Evolutionary conservation across 371 early-diverging fungal species (phyloP).

Genomic region (Mucor circinelloides): DNA sequence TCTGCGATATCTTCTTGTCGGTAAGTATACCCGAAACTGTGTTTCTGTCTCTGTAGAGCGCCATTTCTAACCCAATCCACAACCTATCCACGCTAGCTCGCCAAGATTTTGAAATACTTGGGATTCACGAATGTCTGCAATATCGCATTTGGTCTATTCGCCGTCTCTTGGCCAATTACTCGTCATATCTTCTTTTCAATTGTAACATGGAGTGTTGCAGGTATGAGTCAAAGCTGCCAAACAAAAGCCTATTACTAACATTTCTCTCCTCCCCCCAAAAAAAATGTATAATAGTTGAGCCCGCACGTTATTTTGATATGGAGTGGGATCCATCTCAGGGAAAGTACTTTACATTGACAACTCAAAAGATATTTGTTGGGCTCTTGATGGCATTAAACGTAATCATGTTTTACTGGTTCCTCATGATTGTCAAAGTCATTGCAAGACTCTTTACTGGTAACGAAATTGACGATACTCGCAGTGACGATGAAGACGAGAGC

Average conservation of each 20-base stretch:
- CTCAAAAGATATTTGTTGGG: constrained; percentile 47
- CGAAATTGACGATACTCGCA: constrained; percentile 66
- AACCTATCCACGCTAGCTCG: constrained; percentile 32
- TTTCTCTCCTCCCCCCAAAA: no score
- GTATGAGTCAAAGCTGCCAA: constrained; percentile 6
- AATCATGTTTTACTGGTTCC: constrained; percentile 73
- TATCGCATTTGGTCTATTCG: constrained; percentile 71
- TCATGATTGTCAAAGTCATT: constrained; percentile 64
- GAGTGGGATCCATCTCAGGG: constrained; percentile 61
- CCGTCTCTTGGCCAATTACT: constrained; percentile 73
- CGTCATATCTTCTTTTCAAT: constrained; percentile 63
- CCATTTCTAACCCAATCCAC: neutral
- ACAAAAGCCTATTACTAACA: neutral
- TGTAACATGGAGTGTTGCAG: constrained; percentile 50
- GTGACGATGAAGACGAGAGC: constrained; percentile 52
- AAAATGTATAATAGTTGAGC: constrained; percentile 39
- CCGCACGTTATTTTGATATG: constrained; percentile 33
- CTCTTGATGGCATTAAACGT: constrained; percentile 60
- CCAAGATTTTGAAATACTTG: constrained; percentile 76
- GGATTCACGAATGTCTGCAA: constrained; percentile 59
- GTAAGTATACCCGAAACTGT: constrained; percentile 26
- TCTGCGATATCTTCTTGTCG: constrained; percentile 75
- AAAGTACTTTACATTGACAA: constrained; percentile 45
- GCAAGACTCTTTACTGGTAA: constrained; percentile 56
- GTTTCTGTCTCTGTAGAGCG: neutral